Evolutionary conservation across 495 filamentous ascomycete species (phyloP), one percentile per base, ranked within the genome.

Genomic region (Trichoderma virens): DNA sequence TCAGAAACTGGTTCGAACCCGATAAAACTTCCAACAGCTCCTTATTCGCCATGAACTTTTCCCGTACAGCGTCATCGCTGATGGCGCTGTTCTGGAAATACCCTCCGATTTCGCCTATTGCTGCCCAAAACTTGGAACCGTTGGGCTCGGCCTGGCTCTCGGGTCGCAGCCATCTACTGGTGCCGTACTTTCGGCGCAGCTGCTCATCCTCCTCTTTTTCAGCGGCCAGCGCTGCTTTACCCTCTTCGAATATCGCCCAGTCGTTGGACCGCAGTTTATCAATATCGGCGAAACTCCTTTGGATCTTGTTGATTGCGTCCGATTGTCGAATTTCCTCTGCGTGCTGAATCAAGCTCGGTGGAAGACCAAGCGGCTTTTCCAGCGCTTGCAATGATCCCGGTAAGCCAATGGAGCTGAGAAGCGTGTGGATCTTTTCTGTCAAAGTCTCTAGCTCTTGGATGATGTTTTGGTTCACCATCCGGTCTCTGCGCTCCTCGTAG

Each of bases 281-380:
- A 6, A 90, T 95, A 69, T 98, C 93, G 7, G 88, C 86, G 47
- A 97, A 89, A 18, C 90, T 89, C 30, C 85, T 83, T 59, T 87
- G 82, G 3, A 98, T 73, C 20, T 87, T 80, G 65, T 87, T 83
- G 23, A 93, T 73, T 0, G 93, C 93, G 70, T 95, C 91, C 68
- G 92, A 90, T 71, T 98, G 93, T n/a, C 90, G 83, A 61, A 98
- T 88, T 70, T 98, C 94, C 68, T 98, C 95, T 9, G 94, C 94
- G 70, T 97, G 94, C 13, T 92, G 88, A 9, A 90, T 82, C 3
- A 98, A 75, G 0, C 83, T 88, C 7, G 90, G 89, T 1, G 94
- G 94, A n/a, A 98, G 75, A 0, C 94, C 94, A 0, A 98, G 82
- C 0, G 94, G 93, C 70, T 96, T 98, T 68, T 98, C 94, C 0